Evolutionary conservation across 176 grass and related monocot genomes (phyloP).

Genomic region (Calamus simplicifolius): DNA sequence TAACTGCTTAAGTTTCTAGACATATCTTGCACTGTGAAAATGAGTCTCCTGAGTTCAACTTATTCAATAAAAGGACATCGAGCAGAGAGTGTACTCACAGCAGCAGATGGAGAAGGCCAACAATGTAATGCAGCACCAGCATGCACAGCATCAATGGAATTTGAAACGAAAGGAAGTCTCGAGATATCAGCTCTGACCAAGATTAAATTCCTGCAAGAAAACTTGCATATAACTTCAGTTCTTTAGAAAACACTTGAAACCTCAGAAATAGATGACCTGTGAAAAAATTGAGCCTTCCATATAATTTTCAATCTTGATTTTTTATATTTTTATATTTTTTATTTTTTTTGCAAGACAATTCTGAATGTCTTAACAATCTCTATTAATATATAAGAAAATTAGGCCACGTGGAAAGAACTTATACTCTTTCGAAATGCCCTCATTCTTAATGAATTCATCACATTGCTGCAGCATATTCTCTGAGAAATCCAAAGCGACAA

Average conservation of each 20-base stretch:
- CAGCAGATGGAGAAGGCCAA: constrained; percentile 82
- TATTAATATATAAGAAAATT: too few relatives aligned
- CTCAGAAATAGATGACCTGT: too few relatives aligned
- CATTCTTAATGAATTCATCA: constrained; percentile 48
- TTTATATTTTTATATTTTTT: too few relatives aligned
- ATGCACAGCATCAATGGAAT: constrained; percentile 83
- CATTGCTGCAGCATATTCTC: constrained; percentile 95
- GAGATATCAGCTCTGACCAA: constrained; percentile 95
- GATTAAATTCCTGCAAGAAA: constrained; percentile 37
- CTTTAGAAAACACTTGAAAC: too few relatives aligned
- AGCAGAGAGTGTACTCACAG: constrained; percentile 38
- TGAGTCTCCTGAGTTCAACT: too few relatives aligned
- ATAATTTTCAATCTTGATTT: too few relatives aligned
- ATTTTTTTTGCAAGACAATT: too few relatives aligned
- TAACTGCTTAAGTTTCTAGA: too few relatives aligned
- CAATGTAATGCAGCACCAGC: constrained; percentile 93
- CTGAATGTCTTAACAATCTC: too few relatives aligned
- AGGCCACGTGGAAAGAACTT: neutral
- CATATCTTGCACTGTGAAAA: too few relatives aligned
- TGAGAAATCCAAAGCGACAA: constrained; percentile 81
- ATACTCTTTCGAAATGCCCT: constrained; percentile 71
- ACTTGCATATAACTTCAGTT: too few relatives aligned
- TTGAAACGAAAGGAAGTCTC: constrained; percentile 57
- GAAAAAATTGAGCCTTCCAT: too few relatives aligned
- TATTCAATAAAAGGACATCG: neutral